Conservation (phyloP, 345 rosid genomes). For the Gossypium ekmanianum region DNA sequence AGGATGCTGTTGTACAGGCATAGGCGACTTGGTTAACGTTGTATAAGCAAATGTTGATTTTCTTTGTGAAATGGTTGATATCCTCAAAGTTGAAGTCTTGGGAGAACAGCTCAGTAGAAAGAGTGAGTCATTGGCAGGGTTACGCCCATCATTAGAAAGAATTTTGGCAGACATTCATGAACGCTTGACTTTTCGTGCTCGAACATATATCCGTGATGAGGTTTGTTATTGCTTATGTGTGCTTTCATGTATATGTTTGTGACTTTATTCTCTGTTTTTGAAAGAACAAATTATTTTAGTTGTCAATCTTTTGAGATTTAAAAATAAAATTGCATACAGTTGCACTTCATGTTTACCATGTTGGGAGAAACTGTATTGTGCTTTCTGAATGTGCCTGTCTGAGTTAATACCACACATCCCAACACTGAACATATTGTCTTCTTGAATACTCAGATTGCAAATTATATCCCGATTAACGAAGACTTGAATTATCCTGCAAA, state of each 20-base stretch:
- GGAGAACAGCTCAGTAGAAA: conserved; percentile 80
- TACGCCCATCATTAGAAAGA: conserved; percentile 84
- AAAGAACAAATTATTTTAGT: not conserved
- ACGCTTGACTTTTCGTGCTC: conserved; percentile 87
- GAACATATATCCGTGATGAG: too few relatives aligned
- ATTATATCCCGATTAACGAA: conserved; percentile 63
- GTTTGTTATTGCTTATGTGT: too few relatives aligned
- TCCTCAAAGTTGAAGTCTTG: conserved; percentile 88
- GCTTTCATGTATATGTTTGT: too few relatives aligned
- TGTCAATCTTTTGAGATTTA: not conserved
- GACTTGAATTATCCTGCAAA: conserved; percentile 89
- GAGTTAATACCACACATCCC: not conserved
- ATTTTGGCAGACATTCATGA: conserved; percentile 88
- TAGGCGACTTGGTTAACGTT: too few relatives aligned
- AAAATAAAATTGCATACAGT: not conserved
- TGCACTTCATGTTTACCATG: not conserved
- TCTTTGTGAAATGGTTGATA: conserved; percentile 93
- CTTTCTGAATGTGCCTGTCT: not conserved
- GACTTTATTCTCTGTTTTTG: not conserved
- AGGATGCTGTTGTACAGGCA: too few relatives aligned
- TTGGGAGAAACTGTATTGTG: not conserved
- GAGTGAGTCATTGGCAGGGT: conserved; percentile 75
- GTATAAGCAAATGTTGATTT: conserved; percentile 65
- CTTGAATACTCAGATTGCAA: conserved; percentile 72
- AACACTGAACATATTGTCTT: not conserved